A percentile compares a stretch with the other conserved stretches of the same genome.
These are phyloP conservation scores for Hirschioporus abietinus DNA, from an alignment of 768 basidiomycete species.

Conservation along the genomic window DNA sequence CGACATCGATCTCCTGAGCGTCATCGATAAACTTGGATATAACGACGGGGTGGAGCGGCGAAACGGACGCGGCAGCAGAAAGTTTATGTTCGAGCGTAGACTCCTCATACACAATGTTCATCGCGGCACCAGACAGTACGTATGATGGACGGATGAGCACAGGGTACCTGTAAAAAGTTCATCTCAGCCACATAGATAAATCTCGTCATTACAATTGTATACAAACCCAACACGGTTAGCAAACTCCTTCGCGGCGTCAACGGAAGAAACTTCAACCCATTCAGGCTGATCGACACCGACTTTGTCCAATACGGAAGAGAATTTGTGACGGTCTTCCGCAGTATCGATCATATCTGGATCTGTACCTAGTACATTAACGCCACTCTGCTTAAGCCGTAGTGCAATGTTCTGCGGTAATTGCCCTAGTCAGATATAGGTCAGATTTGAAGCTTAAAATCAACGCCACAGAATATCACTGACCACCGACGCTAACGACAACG, in stretches of 20 bases:
- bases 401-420: conserved; percentile 99
- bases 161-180: conserved; percentile 59
- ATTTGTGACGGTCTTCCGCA: conserved; percentile 98
- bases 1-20: conserved; percentile 97
- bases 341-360: conserved; percentile 94
- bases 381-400: conserved; percentile 83
- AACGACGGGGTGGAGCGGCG: conserved; percentile 95
- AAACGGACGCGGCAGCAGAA: conserved; percentile 94
- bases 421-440: conserved; percentile 38
- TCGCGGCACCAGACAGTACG: conserved; percentile 96
- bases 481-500: conserved; percentile 95
- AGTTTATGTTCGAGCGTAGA: conserved; percentile 85
- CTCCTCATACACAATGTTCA: conserved; percentile 98
- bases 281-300: conserved; percentile 96
- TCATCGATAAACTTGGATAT: conserved; percentile 98
- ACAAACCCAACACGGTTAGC: conserved; percentile 67
- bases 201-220: not conserved
- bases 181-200: conserved; percentile 3
- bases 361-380: conserved; percentile 92
- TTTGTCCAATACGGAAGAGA: conserved; percentile 92
- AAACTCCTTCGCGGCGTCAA: conserved; percentile 89
- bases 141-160: conserved; percentile 98
- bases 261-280: conserved; percentile 86
- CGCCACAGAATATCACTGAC: conserved; percentile 37
- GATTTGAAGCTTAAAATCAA: not conserved